Conservation (phyloP, 208 protist species). For the Leishmania martiniquensis region DNA sequence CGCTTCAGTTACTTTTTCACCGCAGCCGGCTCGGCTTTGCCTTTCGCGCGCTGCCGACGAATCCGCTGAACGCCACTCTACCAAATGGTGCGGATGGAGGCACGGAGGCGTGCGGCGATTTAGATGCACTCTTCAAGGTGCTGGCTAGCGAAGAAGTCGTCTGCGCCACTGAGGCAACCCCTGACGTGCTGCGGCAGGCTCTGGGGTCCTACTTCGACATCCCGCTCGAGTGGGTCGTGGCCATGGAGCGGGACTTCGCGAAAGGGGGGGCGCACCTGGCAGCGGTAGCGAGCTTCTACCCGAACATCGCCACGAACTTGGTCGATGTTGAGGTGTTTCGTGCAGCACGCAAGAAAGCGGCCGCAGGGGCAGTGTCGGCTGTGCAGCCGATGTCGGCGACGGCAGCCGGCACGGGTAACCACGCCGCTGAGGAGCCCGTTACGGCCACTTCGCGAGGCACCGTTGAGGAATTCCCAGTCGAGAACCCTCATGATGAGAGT, state of each 20-base stretch:
- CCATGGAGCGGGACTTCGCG: conserved; percentile 67
- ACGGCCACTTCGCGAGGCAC: background rate
- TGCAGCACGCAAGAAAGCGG: background rate
- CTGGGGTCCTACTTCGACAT: conserved; percentile 68
- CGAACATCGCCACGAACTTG: conserved; percentile 21
- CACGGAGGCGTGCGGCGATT: conserved; percentile 19
- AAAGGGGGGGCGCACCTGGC: conserved; percentile 47
- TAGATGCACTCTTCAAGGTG: conserved; percentile 42
- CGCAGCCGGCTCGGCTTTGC: conserved; percentile 38
- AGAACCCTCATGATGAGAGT: conserved; percentile 62
- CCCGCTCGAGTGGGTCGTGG: conserved; percentile 31
- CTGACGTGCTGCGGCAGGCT: conserved; percentile 27
- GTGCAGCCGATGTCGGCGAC: conserved; percentile 3
- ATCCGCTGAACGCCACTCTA: conserved; percentile 53
- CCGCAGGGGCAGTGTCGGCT: background rate
- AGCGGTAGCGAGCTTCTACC: conserved; percentile 34
- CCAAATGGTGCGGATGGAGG: conserved; percentile 11
- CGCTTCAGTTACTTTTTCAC: conserved; percentile 58
- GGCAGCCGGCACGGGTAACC: background rate
- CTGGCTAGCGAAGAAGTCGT: conserved; percentile 22
- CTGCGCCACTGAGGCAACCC: conserved; percentile 22
- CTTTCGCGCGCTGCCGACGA: conserved; percentile 52
- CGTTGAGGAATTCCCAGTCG: conserved; percentile 16
- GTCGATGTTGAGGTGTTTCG: conserved; percentile 17
- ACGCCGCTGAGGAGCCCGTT: background rate